Conservation (phyloP, 306 rosid genomes). For the Arachis hypogaea region DNA sequence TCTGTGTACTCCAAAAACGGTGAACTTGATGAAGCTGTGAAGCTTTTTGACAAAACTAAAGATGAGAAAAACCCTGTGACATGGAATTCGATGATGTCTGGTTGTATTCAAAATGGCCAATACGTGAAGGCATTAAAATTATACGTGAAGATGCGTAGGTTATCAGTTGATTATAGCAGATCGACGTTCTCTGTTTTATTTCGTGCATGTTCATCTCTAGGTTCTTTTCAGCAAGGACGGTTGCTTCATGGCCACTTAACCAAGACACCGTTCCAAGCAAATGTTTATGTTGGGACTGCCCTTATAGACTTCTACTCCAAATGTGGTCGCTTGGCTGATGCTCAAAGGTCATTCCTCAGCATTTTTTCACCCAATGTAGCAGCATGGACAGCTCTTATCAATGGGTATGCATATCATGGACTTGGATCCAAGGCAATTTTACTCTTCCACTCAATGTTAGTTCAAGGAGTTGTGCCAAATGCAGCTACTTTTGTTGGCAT, state of each 20-base stretch:
- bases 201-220: slow-evolving; percentile 76
- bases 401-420: slow-evolving; percentile 72
- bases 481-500: slow-evolving; percentile 71
- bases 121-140: slow-evolving; percentile 66
- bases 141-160: slow-evolving; percentile 65
- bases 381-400: slow-evolving; percentile 83
- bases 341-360: slow-evolving; percentile 57
- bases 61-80: slow-evolving; percentile 68
- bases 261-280: slow-evolving; percentile 67
- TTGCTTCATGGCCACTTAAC: slow-evolving; percentile 65
- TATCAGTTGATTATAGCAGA: slow-evolving; percentile 60
- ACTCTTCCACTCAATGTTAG: slow-evolving; percentile 59
- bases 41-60: slow-evolving; percentile 63
- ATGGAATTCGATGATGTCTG: slow-evolving; percentile 86
- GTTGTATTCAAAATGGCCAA: slow-evolving; percentile 63
- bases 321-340: slow-evolving; percentile 75
- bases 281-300: slow-evolving; percentile 82
- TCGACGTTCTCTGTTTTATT: slow-evolving; percentile 81
- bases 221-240: slow-evolving; percentile 69
- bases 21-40: slow-evolving; percentile 67
- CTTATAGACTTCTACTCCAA: slow-evolving; percentile 81
- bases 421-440: slow-evolving; percentile 60
- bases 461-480: slow-evolving; percentile 58
- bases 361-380: slow-evolving; percentile 76
- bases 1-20: slow-evolving; percentile 68